phyloP scores from a whole-genome alignment of 768 basidiomycete species.

The Chalciporus sphaerocephalus region DNA sequence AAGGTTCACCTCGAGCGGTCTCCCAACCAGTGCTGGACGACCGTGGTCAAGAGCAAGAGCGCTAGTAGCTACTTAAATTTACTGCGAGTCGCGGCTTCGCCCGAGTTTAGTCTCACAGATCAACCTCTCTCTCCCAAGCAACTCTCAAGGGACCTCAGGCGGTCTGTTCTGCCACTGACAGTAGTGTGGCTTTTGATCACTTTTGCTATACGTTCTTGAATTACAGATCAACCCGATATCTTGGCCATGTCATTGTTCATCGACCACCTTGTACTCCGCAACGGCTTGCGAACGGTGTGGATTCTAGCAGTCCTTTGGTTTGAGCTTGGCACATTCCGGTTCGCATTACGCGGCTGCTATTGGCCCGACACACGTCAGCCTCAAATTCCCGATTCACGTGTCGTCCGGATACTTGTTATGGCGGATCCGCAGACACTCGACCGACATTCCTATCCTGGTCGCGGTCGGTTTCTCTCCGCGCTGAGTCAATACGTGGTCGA shows the following conservation, averaged over 20 bases:
- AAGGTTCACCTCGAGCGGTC: not conserved
- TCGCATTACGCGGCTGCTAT: constrained; percentile 43
- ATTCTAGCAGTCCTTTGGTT: constrained; percentile 61
- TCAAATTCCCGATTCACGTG: constrained; percentile 18
- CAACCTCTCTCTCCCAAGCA: not conserved
- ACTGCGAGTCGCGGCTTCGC: constrained; percentile 1
- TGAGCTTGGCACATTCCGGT: constrained; percentile 58
- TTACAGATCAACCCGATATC: not conserved
- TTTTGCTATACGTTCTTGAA: not conserved
- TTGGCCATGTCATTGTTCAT: constrained; percentile 3
- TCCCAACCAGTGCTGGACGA: not conserved
- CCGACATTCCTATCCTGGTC: constrained; percentile 64
- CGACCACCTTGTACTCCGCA: constrained; percentile 14
- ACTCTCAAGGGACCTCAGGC: too few species aligned
- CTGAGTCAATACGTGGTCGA: constrained; percentile 68
- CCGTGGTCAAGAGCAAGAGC: not conserved
- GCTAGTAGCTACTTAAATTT: too few species aligned
- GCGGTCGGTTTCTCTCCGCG: constrained; percentile 49
- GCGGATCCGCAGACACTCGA: constrained; percentile 89
- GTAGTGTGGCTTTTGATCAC: too few species aligned
- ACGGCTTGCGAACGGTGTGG: constrained; percentile 56
- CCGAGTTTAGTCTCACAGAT: constrained; percentile 1
- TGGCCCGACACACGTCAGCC: constrained; percentile 53
- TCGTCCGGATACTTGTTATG: constrained; percentile 54
- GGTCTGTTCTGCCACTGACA: too few species aligned